Evolutionary conservation across 345 rosid species (phyloP).

Genomic region (Citrus sinensis): DVS_A1.0 CM039163.1:5288501-5289000

Average conservation of each 20-base stretch:
- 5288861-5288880: background rate
- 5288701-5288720: background rate
- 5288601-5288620: background rate
- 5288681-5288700: background rate
- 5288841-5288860: background rate
- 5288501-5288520: conserved; percentile 83
- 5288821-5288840: background rate
- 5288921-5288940: conserved; percentile 23
- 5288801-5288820: background rate
- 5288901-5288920: background rate
- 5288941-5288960: conserved; percentile 79
- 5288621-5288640: background rate
- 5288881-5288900: background rate
- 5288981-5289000: conserved; percentile 94
- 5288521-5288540: conserved; percentile 23
- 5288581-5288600: background rate
- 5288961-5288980: conserved; percentile 98
- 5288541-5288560: background rate
- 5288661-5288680: background rate
- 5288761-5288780: background rate
- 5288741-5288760: background rate
- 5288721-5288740: background rate
- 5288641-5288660: background rate
- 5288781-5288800: background rate
- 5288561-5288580: background rate